Evolutionary conservation across 106 monocot species (phyloP).

Genomic region (Platanthera zijinensis): DNA sequence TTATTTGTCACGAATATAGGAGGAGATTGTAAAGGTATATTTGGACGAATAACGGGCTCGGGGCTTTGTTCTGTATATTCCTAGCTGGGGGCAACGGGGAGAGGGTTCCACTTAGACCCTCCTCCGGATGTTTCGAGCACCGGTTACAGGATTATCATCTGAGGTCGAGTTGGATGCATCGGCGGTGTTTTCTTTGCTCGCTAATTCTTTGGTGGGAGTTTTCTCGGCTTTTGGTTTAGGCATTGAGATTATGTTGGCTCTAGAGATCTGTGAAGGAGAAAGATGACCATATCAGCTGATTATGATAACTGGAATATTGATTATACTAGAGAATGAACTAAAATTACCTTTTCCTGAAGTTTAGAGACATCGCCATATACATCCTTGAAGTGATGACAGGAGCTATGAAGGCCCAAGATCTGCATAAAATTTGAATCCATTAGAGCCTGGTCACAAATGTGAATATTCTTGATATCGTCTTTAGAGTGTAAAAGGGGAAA

Average conservation of each 20-base stretch:
- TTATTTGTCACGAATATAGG: too few species aligned
- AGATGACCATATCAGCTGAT: not conserved
- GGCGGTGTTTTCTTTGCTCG: slow-evolving; percentile 24
- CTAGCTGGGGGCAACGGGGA: too few species aligned
- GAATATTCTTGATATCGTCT: not conserved
- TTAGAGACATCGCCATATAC: slow-evolving; percentile 49
- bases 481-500: not conserved
- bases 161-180: slow-evolving; percentile 14
- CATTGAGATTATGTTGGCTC: slow-evolving; percentile 76
- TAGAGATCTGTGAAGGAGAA: slow-evolving; percentile 47
- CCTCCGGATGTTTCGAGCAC: too few species aligned
- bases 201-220: slow-evolving; percentile 42
- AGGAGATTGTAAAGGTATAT: too few species aligned
- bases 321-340: not conserved
- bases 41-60: too few species aligned
- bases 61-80: too few species aligned
- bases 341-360: slow-evolving; percentile 69
- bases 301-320: not conserved
- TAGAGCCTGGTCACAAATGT: not conserved
- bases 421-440: slow-evolving; percentile 12
- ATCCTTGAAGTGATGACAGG: slow-evolving; percentile 75
- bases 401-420: slow-evolving; percentile 32
- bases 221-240: slow-evolving; percentile 92
- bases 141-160: slow-evolving; percentile 14
- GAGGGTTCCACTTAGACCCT: too few species aligned